These are phyloP conservation scores for Neofusicoccum sp. DNA, from an alignment of 2,329 filamentous ascomycete species.

Conservation along the genomic window DNA sequence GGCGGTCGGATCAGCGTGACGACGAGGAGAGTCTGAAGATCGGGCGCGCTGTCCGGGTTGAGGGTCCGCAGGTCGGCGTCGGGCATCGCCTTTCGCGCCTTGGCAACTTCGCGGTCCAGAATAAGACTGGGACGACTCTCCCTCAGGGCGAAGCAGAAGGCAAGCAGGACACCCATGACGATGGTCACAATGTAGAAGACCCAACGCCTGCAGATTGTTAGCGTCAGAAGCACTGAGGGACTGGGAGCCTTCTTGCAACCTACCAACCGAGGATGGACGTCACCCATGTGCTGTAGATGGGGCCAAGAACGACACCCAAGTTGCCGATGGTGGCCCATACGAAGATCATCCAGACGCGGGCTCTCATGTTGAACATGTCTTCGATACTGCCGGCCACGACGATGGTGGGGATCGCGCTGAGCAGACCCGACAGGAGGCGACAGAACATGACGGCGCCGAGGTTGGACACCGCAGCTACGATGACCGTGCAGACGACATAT, in stretches of 20 bases:
- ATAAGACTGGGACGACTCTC: slow-evolving; percentile 1
- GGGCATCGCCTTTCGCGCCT: too few species aligned
- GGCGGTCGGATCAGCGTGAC: slow-evolving; percentile 3
- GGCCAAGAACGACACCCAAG: slow-evolving; percentile 9
- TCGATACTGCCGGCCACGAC: slow-evolving; percentile 13
- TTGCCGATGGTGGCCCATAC: slow-evolving; percentile 8
- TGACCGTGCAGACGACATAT: slow-evolving; percentile 30
- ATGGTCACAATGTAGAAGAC: slow-evolving; percentile 11
- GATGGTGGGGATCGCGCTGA: not conserved
- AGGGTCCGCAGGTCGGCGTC: not conserved
- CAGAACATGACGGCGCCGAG: not conserved
- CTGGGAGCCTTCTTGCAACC: not conserved
- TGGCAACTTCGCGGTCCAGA: not conserved
- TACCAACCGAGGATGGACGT: slow-evolving; percentile 3
- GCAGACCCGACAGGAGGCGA: not conserved
- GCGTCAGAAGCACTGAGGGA: not conserved
- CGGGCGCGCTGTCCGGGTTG: slow-evolving; percentile 14
- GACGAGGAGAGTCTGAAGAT: slow-evolving; percentile 6
- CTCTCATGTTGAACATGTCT: not conserved
- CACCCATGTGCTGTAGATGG: slow-evolving; percentile 9
- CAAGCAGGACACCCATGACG: not conserved
- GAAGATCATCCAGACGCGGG: slow-evolving; percentile 11
- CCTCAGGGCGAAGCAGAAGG: slow-evolving; percentile 1
- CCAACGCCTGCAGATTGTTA: slow-evolving; percentile 10
- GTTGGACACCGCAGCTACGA: slow-evolving; percentile 2